These are phyloP conservation scores for Cystoderma amianthinum DNA, from an alignment of 768 basidiomycete genomes.

Conservation along the genomic window DNA sequence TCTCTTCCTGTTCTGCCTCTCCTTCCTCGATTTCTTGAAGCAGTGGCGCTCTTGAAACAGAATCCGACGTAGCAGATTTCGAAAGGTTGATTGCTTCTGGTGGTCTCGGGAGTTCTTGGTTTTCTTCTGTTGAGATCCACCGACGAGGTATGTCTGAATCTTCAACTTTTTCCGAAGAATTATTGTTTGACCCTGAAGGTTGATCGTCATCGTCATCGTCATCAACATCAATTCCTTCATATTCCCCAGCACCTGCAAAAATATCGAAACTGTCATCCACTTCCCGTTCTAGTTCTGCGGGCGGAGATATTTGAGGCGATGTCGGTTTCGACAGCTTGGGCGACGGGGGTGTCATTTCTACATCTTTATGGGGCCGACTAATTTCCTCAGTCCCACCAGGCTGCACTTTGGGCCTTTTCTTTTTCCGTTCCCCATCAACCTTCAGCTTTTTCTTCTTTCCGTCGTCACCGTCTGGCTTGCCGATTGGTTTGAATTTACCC, in stretches of 20 bases:
- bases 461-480: slow-evolving; percentile 54
- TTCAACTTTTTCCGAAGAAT: slow-evolving; percentile 6
- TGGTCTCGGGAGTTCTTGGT: no score
- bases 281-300: slow-evolving; percentile 26
- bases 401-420: slow-evolving; percentile 46
- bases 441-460: slow-evolving; percentile 47
- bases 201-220: slow-evolving; percentile 44
- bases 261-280: slow-evolving; percentile 73
- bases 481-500: slow-evolving; percentile 51
- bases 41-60: slow-evolving; percentile 5
- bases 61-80: slow-evolving; percentile 8
- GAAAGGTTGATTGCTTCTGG: slow-evolving; percentile 4
- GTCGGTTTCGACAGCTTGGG: slow-evolving; percentile 5
- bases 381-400: slow-evolving; percentile 9
- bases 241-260: slow-evolving; percentile 81
- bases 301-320: background rate
- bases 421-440: slow-evolving; percentile 43
- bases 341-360: slow-evolving; percentile 7
- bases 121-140: slow-evolving; percentile 42
- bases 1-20: slow-evolving; percentile 33
- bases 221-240: slow-evolving; percentile 57
- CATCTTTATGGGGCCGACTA: no score
- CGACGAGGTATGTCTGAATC: slow-evolving; percentile 7
- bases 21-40: slow-evolving; percentile 24
- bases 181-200: no score